Base-by-base conservation (phyloP, 306 rosid species). In the Corylus avellana region DNA sequence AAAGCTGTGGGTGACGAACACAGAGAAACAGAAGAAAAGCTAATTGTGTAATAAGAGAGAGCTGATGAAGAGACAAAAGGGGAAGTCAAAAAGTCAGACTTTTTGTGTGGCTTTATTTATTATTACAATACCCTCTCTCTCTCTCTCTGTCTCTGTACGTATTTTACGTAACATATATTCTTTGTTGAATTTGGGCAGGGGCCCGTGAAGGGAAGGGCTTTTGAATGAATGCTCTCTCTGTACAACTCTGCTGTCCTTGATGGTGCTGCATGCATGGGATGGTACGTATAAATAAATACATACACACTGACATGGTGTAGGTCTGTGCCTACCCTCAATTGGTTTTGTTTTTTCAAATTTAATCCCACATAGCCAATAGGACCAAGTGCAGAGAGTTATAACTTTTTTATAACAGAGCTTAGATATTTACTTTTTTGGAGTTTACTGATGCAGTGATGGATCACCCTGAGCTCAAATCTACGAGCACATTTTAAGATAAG, bases 11-110 rank as follows among this genome's bases (percentile, higher is more conserved):
- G 74, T 75, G 83, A 81, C 72, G 66, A 50, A 20, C 51, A 58
- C 61, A 58, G 12, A 51, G 0, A 27, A 73, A 35, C 32, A 42
- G 67, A 39, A 70, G 12, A 73, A 10, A 57, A 56, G 25, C 9
- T 35, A 27, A 81, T 74, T 42, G 56, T 25, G 42, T 25, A 9
- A 37, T 37, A 48, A 3, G 3, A 73, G 76, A 70, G 22, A 79
- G 48, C 78, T 79, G 78, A 74, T 79, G 78, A 74, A 81, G 87
- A 83, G 93, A 88, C 97, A 86, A 85, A 91, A 82, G 80, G 85
- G 79, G 53, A 85, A 80, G 85, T 80, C 78, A 22, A 39, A 39
- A 78, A 62, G 78, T 63, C 81, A 64, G 72, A 83, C 62, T 78
- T 32, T 32, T 32, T 68, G 57, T 54, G 59, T 64, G 25, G 12